Conservation (phyloP, 2,329 filamentous ascomycete genomes). For the Colletotrichum paranaense region DNA sequence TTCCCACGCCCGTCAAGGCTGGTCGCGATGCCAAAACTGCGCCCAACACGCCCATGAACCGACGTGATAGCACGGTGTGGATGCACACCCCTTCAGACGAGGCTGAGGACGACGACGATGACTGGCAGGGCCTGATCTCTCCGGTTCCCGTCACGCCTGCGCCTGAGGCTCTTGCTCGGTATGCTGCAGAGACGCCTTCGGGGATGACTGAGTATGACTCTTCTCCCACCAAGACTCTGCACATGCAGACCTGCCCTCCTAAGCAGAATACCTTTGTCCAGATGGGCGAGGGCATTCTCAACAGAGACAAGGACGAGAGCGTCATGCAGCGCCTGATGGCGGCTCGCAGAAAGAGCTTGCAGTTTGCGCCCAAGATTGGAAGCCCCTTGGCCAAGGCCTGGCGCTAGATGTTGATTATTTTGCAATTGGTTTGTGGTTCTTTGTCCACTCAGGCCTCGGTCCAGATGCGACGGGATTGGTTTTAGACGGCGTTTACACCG, state of each 20-base stretch:
- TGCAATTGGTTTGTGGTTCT: not conserved
- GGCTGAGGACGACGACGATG: slow-evolving; percentile 50
- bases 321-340: slow-evolving; percentile 75
- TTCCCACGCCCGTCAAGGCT: slow-evolving; percentile 54
- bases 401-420: slow-evolving; percentile 42
- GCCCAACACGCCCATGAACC: slow-evolving; percentile 61
- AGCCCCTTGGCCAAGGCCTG: slow-evolving; percentile 75
- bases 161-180: slow-evolving; percentile 64
- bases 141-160: slow-evolving; percentile 70
- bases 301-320: slow-evolving; percentile 63
- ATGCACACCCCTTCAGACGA: slow-evolving; percentile 63
- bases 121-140: slow-evolving; percentile 59
- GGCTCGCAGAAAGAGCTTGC: slow-evolving; percentile 80
- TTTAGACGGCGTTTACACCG: slow-evolving; percentile 20
- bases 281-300: slow-evolving; percentile 58
- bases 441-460: not conserved
- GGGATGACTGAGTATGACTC: slow-evolving; percentile 46
- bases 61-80: slow-evolving; percentile 67
- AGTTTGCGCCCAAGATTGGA: slow-evolving; percentile 79
- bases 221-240: slow-evolving; percentile 51
- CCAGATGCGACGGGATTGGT: not conserved
- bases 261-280: slow-evolving; percentile 54
- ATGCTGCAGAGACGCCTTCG: slow-evolving; percentile 60
- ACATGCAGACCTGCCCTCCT: slow-evolving; percentile 66
- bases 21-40: slow-evolving; percentile 46